Evolutionary conservation across 2,329 filamentous ascomycete genomes (phyloP), one percentile per base, ranked within the genome.

Genomic region (Sarocladiaceae sp.): DNA sequence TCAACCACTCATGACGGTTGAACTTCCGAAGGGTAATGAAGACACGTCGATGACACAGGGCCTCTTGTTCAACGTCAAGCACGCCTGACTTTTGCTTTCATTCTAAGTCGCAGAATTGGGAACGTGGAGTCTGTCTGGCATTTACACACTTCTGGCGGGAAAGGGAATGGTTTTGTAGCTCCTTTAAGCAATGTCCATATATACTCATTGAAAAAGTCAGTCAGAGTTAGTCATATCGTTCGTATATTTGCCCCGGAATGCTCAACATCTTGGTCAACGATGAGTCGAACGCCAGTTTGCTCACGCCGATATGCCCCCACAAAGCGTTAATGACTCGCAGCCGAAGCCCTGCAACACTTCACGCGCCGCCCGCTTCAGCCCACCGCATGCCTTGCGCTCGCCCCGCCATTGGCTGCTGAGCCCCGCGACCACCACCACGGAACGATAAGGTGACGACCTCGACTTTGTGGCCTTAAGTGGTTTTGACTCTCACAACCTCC

Each of bases 321-420:
- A 48, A 17, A 25, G 44, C 29, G 28, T 53, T 49, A 29, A 49
- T 48, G 39, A 52, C 35, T 23, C 17, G 39, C 10, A 46, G 29
- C 28, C 37, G 4, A 6, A 20, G 49, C 20, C 12, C 35, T 3
- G 6, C 3, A n/a, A n/a, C n/a, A n/a, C n/a, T n/a, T n/a, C 5
- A 40, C 31, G 17, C 31, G n/a, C 23, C 25, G 25, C 22, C 15
- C n/a, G n/a, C 4, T 51, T 36, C 26, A 50, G 17, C 25, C 50
- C 39, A 25, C 51, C 51, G 33, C 51, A 39, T 53, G 53, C 46
- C 29, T 46, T 55, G 54, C 54, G 51, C 35, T 51, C 51, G 51
- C 23, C 20, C 26, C 18, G 22, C 53, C 48, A 55, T 55, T 55
- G 54, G 54, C 23, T 25, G 11, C 29, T 40, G 18, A 51, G 44